phyloP scores from a whole-genome alignment of 179 eudicot genomes.

The Drosera spatulata region DNA sequence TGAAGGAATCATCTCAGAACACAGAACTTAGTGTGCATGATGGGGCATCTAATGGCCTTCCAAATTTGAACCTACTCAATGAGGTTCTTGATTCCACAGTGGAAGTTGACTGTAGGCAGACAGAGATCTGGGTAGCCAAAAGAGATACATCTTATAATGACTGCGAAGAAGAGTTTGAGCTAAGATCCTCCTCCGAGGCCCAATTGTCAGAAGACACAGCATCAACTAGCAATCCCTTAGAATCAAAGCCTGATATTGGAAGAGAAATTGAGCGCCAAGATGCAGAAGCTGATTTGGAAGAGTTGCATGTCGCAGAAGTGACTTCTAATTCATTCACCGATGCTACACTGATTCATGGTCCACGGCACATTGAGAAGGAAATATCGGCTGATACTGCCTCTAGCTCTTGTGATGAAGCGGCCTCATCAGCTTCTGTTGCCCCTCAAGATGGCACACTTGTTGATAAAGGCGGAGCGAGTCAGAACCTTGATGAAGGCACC shows the following conservation, averaged over 20 bases:
- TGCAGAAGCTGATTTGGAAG: too few species aligned
- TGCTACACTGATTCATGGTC: constrained; percentile 5
- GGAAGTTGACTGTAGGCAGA: too few species aligned
- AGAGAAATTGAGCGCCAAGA: neutral
- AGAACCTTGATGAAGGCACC: constrained; percentile 7
- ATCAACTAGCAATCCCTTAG: neutral
- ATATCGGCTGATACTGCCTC: constrained; percentile 6
- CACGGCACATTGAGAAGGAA: constrained; percentile 6
- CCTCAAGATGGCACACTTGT: constrained; percentile 16
- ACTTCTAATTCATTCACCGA: neutral
- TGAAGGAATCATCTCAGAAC: constrained; percentile 14
- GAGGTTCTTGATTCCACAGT: constrained; percentile 9
- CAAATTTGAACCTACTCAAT: constrained; percentile 13
- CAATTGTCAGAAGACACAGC: constrained; percentile 5
- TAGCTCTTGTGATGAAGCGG: constrained; percentile 6
- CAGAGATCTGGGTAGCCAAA: too few species aligned
- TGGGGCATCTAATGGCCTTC: constrained; percentile 14
- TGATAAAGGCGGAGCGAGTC: constrained; percentile 13
- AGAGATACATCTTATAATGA: too few species aligned
- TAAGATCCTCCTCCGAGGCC: constrained; percentile 8
- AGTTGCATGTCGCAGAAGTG: neutral
- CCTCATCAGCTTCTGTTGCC: constrained; percentile 15
- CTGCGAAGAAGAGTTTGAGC: constrained; percentile 13
- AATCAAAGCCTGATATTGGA: constrained; percentile 10
- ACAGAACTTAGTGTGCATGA: constrained; percentile 11